Conservation (phyloP, 2,329 filamentous ascomycete genomes). For the Periconia sp. region DNA sequence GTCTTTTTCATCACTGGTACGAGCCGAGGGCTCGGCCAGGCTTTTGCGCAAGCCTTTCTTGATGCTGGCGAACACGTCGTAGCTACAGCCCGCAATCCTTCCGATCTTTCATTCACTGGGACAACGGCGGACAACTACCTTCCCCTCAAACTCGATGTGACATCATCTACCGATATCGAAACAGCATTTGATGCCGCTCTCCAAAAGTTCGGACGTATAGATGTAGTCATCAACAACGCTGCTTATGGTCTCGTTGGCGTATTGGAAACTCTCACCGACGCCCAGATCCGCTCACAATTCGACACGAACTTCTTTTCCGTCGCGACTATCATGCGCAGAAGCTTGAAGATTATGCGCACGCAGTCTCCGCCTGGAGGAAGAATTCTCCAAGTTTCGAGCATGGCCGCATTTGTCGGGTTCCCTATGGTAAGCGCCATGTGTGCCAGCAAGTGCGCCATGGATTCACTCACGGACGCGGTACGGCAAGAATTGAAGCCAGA, state of each 20-base stretch:
- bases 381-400: constrained; percentile 10
- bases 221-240: constrained; percentile 54
- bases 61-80: constrained; percentile 46
- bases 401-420: constrained; percentile 13
- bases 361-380: constrained; percentile 25
- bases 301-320: constrained; percentile 49
- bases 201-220: constrained; percentile 70
- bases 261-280: constrained; percentile 42
- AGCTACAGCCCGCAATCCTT: constrained; percentile 53
- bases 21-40: not conserved
- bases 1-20: not conserved
- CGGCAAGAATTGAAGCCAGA: too few species aligned
- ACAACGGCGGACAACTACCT: constrained; percentile 45
- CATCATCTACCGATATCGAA: constrained; percentile 45
- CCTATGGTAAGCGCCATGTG: constrained; percentile 13
- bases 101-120: constrained; percentile 44
- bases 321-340: constrained; percentile 43
- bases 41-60: not conserved
- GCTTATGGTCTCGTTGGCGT: constrained; percentile 34
- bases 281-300: not conserved
- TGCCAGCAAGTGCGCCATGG: constrained; percentile 17
- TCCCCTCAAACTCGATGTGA: constrained; percentile 55
- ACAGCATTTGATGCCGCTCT: constrained; percentile 60
- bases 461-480: constrained; percentile 54
- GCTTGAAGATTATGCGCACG: constrained; percentile 48